Base-by-base conservation (phyloP, 768 basidiomycete genomes). In the Rubroboletus pulcherrimus region DNA sequence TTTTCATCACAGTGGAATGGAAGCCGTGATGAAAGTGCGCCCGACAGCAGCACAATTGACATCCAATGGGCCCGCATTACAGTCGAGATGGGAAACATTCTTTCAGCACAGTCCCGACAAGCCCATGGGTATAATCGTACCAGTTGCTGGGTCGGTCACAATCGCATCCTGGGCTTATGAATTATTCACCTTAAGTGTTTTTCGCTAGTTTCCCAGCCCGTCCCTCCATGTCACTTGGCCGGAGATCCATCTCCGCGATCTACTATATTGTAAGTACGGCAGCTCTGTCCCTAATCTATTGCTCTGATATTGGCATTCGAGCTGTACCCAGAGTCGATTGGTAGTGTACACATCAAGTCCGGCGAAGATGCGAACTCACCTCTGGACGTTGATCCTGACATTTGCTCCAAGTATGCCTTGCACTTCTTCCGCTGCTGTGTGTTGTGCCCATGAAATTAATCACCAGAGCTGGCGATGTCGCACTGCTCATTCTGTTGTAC, bases 71-170 rank as follows among this genome's bases (percentile, higher is more conserved):
- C 74, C 80, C 5, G 71, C 63, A 1, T 84, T 86, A 57, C 66
- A 73, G 38, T 52, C 65, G 24, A 69, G 75, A 48, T 88, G 86
- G 85, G 68, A 78, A 2, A 64, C 68, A 12, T 81, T 80, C 64
- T 87, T 81, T 45, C 73, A 66, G 24, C 64, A 71, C 19, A 71
- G 69, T 9, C 78, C 79, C 0, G 86, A 87, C 60, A 86, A 85
- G 57, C 77, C 84, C 8, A 75, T 82, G n/a, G 59, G 77, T 38
- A 73, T 75, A 42, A 63, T 82, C 11, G 77, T 68, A 0, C 56
- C 73, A 0, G 56, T 77, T 21, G 67, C 78, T 4, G 75, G 73
- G 81, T 83, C 59, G 46, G 74, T 12, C 19, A 12, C 2, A 10
- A 7, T 40, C 41, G 11, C 19, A 24, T 30, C 11, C 3, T 33